Percentiles rank a stretch among this genome's conserved stretches.
Evolutionary conservation across 2,329 filamentous ascomycete genomes (phyloP).

Genomic region (Aspergillus sp.): DNA sequence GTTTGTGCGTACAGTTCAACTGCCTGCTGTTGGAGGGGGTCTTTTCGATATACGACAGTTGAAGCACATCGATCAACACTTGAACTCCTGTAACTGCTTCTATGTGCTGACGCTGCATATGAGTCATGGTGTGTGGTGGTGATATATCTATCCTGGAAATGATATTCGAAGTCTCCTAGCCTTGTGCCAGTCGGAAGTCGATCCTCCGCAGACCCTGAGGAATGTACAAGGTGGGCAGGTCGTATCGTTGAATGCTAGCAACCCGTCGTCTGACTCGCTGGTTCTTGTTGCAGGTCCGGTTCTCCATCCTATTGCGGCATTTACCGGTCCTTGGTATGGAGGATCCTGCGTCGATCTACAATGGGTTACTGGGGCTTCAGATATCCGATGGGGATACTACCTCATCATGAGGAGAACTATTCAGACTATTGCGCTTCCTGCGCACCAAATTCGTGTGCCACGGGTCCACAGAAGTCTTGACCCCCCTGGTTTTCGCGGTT

Average conservation of each 20-base stretch:
- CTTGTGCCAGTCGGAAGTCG: not conserved
- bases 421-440: not conserved
- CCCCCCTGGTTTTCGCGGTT: not conserved
- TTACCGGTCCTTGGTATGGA: conserved; percentile 25
- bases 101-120: not conserved
- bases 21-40: not conserved
- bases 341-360: conserved; percentile 14
- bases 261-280: conserved; percentile 22
- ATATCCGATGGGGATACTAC: not conserved
- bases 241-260: conserved; percentile 12
- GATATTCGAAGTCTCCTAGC: not conserved
- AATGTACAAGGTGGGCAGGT: conserved; percentile 20
- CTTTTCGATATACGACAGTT: not conserved
- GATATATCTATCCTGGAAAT: not conserved
- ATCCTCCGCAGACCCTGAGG: conserved; percentile 12
- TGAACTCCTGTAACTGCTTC: not conserved
- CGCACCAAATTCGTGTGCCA: conserved; percentile 10
- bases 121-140: conserved; percentile 1
- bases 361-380: conserved; percentile 16
- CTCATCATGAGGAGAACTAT: not conserved
- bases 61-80: not conserved
- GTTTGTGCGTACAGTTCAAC: not conserved
- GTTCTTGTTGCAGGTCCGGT: conserved; percentile 9
- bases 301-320: conserved; percentile 15
- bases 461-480: conserved; percentile 10